Base-by-base conservation (phyloP, 345 rosid species). In the Aethionema arabicum region DNA sequence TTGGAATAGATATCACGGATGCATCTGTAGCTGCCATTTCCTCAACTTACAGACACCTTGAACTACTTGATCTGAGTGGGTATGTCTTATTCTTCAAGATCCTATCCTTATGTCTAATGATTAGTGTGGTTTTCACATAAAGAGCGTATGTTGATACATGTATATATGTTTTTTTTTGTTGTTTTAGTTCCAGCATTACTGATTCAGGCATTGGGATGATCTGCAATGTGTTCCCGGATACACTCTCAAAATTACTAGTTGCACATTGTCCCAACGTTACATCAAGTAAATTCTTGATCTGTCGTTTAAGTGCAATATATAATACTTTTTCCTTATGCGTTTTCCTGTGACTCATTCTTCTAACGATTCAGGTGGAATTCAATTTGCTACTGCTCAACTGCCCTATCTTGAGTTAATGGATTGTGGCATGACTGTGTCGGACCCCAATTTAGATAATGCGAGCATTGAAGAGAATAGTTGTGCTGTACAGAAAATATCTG, bases 181-280 rank as follows among this genome's bases (percentile, higher is more conserved):
- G 50, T 68, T 77, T 66, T 88, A 95, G 99, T 70, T 95, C 99
- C 40, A 88, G 91, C 77, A 83, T 95, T 48, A 83, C 90, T 63
- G 99, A 95, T 71, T 81, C 90, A 59, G 99, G 98, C 71, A 88
- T 95, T 6, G 95, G 97, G 68, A 95, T 95, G 89, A 88, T 95
- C 59, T 95, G 98, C 80, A 92, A 95, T 70, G 85, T 85, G 48
- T 81, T 88, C 43, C 91, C 96, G 12, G 82, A 74, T 65, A 85
- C 97, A 16, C 73, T 95, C 58, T 79, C 91, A 54, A 85, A 83
- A 70, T 81, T 95, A 60, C 89, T 95, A 35, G 83, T 95, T 50
- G 99, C 99, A 50, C 84, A 83, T 61, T 95, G 99, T 77, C 98
- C 98, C 35, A 88, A 90, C 81, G 83, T 95, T 70, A 88, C 98